Percentiles rank a stretch among this genome's conserved stretches.
These are phyloP conservation scores for Quercus cerris DNA, from an alignment of 306 rosid species.

Conservation along the genomic window DNA sequence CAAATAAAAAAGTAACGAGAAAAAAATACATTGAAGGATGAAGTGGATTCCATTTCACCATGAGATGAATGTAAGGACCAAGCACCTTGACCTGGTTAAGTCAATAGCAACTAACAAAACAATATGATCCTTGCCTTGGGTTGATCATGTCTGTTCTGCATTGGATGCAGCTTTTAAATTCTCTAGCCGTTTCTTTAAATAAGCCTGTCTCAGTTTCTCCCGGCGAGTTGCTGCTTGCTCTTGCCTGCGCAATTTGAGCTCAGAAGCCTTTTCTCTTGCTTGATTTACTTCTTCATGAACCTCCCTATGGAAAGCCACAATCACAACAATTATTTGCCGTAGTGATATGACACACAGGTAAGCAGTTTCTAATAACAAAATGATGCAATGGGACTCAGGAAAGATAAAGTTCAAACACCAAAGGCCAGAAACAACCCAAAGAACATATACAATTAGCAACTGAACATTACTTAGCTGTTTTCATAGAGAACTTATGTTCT, in stretches of 20 bases:
- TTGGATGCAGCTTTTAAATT: conserved; percentile 64
- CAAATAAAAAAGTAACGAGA: neutral
- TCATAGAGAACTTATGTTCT: neutral
- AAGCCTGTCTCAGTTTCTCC: conserved; percentile 77
- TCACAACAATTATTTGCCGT: neutral
- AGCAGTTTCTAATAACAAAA: neutral
- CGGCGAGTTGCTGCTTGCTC: conserved; percentile 70
- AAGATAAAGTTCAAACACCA: neutral
- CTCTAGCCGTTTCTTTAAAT: conserved; percentile 78
- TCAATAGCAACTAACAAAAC: neutral
- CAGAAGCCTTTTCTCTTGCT: conserved; percentile 80
- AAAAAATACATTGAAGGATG: neutral
- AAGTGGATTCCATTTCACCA: neutral
- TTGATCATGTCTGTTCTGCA: conserved; percentile 19
- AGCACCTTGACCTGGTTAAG: neutral
- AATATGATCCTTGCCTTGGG: neutral
- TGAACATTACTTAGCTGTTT: neutral
- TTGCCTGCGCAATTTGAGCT: conserved; percentile 67
- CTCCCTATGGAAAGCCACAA: conserved; percentile 56
- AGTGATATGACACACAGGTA: neutral
- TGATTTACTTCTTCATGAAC: conserved; percentile 86
- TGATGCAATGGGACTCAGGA: neutral
- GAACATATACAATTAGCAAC: neutral
- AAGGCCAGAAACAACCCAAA: neutral
- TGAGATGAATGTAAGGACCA: neutral